A percentile compares a stretch with the other conserved stretches of the same genome.
Conservation (phyloP, 73 alveolate species). For the Tetrahymena borealis region DNA sequence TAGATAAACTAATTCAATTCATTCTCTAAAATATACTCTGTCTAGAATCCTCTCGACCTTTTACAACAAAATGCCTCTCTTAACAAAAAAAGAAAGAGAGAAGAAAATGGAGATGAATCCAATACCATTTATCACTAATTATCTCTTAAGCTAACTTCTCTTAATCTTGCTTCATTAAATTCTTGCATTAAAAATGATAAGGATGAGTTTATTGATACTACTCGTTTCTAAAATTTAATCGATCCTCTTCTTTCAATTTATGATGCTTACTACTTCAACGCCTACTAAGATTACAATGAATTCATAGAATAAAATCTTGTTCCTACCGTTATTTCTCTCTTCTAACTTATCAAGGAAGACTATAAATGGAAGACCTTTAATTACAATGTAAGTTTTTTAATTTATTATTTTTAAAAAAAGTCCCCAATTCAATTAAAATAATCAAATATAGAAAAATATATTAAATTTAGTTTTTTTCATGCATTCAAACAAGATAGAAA, state of each 20-base stretch:
- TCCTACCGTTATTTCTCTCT: background rate
- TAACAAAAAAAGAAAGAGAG: background rate
- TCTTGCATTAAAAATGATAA: background rate
- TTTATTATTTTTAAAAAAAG: background rate
- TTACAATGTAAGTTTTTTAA: background rate
- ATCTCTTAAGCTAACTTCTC: background rate
- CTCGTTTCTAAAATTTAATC: background rate
- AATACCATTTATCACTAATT: background rate
- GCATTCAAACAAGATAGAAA: too few species aligned
- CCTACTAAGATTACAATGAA: background rate
- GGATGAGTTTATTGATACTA: background rate
- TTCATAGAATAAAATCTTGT: background rate
- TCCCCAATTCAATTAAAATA: too few species aligned
- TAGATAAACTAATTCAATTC: background rate
- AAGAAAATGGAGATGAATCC: background rate
- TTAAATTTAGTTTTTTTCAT: too few species aligned
- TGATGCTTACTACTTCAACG: background rate
- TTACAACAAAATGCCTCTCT: background rate
- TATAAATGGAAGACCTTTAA: background rate
- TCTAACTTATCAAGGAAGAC: background rate
- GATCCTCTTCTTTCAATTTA: background rate
- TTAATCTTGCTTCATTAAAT: background rate
- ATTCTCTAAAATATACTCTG: background rate
- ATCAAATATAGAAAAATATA: too few species aligned
- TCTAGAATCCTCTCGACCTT: background rate